phyloP scores from a whole-genome alignment of 1,284 basidiomycete species.

The Ganoderma lucidum region DNA sequence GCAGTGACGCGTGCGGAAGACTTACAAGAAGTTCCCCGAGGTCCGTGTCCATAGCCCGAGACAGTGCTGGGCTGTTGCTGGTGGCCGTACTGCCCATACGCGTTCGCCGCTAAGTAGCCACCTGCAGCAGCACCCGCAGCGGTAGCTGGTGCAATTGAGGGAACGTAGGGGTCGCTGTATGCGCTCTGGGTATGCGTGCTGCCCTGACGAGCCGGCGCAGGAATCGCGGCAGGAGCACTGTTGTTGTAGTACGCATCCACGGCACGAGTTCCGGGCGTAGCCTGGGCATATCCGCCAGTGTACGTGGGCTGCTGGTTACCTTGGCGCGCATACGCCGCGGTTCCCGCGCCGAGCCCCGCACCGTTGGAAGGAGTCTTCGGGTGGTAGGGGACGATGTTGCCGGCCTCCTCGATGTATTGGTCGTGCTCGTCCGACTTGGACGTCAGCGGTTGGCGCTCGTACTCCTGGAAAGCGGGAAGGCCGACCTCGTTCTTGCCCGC shows the following conservation, averaged over 20 bases:
- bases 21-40: conserved; percentile 66
- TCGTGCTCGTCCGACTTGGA: conserved; percentile 45
- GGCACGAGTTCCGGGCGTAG: conserved; percentile 67
- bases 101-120: conserved; percentile 22
- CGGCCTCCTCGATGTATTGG: conserved; percentile 57
- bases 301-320: conserved; percentile 41
- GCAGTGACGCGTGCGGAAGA: conserved; percentile 1
- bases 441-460: conserved; percentile 67
- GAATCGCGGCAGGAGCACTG: conserved; percentile 42
- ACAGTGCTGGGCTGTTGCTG: conserved; percentile 45
- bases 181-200: conserved; percentile 52
- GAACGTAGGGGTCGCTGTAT: conserved; percentile 45
- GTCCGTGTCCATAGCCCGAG: conserved; percentile 56
- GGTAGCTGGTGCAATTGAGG: conserved; percentile 31
- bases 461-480: conserved; percentile 78
- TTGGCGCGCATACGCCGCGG: conserved; percentile 36
- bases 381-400: conserved; percentile 50
- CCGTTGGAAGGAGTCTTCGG: conserved; percentile 28
- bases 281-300: conserved; percentile 69
- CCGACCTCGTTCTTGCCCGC: conserved; percentile 62
- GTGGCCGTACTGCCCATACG: conserved; percentile 43
- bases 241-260: conserved; percentile 76
- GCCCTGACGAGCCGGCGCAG: conserved; percentile 49
- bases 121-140: conserved; percentile 36
- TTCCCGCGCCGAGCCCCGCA: conserved; percentile 36